These are phyloP conservation scores for Penicillium fuscoglaucum DNA, from an alignment of 2,329 filamentous ascomycete genomes.

Conservation along the genomic window DNA sequence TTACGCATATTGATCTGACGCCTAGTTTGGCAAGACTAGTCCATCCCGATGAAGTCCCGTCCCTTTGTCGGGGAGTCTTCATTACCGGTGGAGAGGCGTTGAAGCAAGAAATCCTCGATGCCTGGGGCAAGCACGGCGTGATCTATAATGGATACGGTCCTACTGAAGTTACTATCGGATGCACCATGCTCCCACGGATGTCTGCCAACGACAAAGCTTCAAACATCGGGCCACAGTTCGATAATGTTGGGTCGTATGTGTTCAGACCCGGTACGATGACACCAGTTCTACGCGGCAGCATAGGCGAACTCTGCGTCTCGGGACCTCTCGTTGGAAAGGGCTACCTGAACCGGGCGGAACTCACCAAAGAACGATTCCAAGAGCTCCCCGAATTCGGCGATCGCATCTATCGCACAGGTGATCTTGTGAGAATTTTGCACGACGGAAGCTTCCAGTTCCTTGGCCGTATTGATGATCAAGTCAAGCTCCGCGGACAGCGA, in stretches of 20 bases:
- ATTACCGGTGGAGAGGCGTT: constrained; percentile 89
- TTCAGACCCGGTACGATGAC: constrained; percentile 66
- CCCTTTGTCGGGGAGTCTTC: constrained; percentile 78
- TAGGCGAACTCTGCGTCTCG: constrained; percentile 86
- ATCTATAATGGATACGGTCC: constrained; percentile 94
- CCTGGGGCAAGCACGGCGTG: constrained; percentile 75
- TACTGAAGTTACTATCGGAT: constrained; percentile 89
- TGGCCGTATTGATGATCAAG: constrained; percentile 84
- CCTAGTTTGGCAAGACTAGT: constrained; percentile 80
- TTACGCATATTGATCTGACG: constrained; percentile 90
- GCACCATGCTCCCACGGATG: constrained; percentile 84
- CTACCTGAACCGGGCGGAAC: constrained; percentile 76
- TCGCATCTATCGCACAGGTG: constrained; percentile 81
- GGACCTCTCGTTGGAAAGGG: constrained; percentile 86
- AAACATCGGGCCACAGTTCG: constrained; percentile 84
- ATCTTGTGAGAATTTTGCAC: constrained; percentile 77
- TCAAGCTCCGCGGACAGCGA: constrained; percentile 85
- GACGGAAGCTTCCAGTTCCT: constrained; percentile 85
- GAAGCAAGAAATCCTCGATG: constrained; percentile 83
- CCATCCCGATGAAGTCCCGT: constrained; percentile 77
- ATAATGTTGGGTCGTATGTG: constrained; percentile 83
- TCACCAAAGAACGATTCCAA: constrained; percentile 77
- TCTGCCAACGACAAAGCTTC: constrained; percentile 74
- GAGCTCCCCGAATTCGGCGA: constrained; percentile 58
- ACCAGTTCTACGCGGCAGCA: constrained; percentile 72